phyloP scores from a whole-genome alignment of 306 rosid genomes.

The Senna tora region DNA sequence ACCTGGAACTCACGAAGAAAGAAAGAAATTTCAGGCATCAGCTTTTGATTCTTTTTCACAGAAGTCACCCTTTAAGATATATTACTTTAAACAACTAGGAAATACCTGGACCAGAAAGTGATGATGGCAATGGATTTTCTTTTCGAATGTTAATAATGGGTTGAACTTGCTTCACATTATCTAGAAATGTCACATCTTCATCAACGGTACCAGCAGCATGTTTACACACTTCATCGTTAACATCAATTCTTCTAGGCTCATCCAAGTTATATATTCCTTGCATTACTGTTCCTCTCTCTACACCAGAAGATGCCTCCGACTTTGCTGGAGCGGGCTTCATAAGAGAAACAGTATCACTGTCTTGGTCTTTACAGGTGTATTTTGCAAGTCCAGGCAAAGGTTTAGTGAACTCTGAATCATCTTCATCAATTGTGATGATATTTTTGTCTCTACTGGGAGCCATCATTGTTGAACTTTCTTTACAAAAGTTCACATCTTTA shows the following conservation, averaged over 20 bases:
- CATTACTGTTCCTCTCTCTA: slow-evolving; percentile 35
- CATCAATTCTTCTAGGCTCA: slow-evolving; percentile 42
- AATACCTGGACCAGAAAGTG: slow-evolving; percentile 67
- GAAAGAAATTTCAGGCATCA: slow-evolving; percentile 1
- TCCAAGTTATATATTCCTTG: slow-evolving; percentile 38
- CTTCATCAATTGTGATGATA: slow-evolving; percentile 45
- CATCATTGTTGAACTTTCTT: slow-evolving; percentile 36
- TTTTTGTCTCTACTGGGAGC: slow-evolving; percentile 36
- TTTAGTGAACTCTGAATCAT: slow-evolving; percentile 39
- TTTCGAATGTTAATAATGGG: slow-evolving; percentile 69
- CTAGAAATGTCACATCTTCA: slow-evolving; percentile 52
- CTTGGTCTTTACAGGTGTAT: slow-evolving; percentile 33
- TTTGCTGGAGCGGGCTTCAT: slow-evolving; percentile 40
- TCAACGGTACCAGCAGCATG: slow-evolving; percentile 47
- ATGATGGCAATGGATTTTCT: slow-evolving; percentile 50
- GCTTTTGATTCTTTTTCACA: slow-evolving; percentile 11
- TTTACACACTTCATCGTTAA: slow-evolving; percentile 34
- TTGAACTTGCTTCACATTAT: slow-evolving; percentile 48
- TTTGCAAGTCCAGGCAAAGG: slow-evolving; percentile 35
- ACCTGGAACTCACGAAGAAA: slow-evolving; percentile 47
- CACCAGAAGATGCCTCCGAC: slow-evolving; percentile 42
- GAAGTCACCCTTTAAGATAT: not conserved
- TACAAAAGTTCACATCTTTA: slow-evolving; percentile 36
- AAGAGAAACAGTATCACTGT: slow-evolving; percentile 34
- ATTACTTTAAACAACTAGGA: slow-evolving; percentile 35